Conservation (phyloP, 1,139 yeast species). For the Hyphopichia wangnamkhiaoensis region DNA sequence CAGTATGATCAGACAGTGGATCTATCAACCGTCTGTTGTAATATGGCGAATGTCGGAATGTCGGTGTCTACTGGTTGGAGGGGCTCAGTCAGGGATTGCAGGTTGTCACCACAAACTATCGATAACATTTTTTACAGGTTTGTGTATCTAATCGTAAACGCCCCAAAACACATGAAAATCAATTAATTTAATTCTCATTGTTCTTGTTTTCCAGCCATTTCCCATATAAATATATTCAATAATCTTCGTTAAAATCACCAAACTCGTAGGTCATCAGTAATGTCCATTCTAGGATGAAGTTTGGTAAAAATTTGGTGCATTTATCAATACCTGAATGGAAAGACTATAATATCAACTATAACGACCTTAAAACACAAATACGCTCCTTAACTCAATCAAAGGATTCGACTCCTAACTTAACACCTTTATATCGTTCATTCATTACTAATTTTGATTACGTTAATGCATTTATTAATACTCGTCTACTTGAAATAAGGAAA, state of each 20-base stretch:
- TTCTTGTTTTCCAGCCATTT: background rate
- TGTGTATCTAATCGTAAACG: too few species aligned
- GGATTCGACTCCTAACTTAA: constrained; percentile 10
- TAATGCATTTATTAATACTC: constrained; percentile 63
- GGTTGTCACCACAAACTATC: too few species aligned
- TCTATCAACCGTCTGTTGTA: too few species aligned
- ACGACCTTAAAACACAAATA: constrained; percentile 66
- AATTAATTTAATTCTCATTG: background rate
- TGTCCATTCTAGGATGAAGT: constrained; percentile 77
- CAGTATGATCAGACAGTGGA: too few species aligned
- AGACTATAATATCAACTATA: constrained; percentile 78
- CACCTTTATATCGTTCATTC: constrained; percentile 32
- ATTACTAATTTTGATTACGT: constrained; percentile 53
- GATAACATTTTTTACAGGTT: too few species aligned
- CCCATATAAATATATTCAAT: background rate
- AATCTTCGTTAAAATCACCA: background rate
- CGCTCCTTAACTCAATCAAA: constrained; percentile 26
- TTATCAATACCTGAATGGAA: constrained; percentile 90
- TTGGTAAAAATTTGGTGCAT: constrained; percentile 72
- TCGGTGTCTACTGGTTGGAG: too few species aligned
- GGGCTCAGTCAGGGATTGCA: too few species aligned
- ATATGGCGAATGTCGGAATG: too few species aligned
- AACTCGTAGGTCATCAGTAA: too few species aligned
- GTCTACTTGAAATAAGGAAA: constrained; percentile 58
- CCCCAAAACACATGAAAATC: background rate